phyloP scores from a whole-genome alignment of 192 early-diverging fungal species.

The Chytriomyces sp. region DNA sequence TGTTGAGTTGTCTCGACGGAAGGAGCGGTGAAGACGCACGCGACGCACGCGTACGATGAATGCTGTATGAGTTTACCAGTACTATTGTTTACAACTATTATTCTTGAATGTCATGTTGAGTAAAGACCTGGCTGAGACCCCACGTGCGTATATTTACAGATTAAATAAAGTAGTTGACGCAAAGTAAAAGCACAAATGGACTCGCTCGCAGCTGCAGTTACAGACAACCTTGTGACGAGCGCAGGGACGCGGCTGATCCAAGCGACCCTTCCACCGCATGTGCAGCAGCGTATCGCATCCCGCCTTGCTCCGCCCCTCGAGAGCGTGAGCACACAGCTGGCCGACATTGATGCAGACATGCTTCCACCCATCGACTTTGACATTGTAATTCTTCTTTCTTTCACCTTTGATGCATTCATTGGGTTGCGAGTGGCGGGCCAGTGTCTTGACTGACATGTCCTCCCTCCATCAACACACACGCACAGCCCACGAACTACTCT shows the following conservation, averaged over 20 bases:
- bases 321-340: background rate
- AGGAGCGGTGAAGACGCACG: conserved; percentile 24
- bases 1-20: conserved; percentile 39
- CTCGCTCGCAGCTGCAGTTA: background rate
- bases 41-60: too few species aligned
- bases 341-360: background rate
- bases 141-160: too few species aligned
- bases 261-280: conserved; percentile 17
- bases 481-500: conserved; percentile 17
- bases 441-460: background rate
- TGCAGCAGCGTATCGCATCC: conserved; percentile 30
- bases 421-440: too few species aligned
- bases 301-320: conserved; percentile 11
- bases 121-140: too few species aligned
- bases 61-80: too few species aligned
- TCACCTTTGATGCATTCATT: background rate
- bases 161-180: too few species aligned
- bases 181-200: background rate
- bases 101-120: too few species aligned
- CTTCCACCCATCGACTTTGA: conserved; percentile 28
- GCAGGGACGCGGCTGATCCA: conserved; percentile 29
- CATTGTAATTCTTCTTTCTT: background rate
- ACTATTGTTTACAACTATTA: too few species aligned
- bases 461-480: background rate
- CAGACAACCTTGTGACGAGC: conserved; percentile 18